Evolutionary conservation across 495 filamentous ascomycete species (phyloP).

Genomic region (Penicillium riverlandense): DNA sequence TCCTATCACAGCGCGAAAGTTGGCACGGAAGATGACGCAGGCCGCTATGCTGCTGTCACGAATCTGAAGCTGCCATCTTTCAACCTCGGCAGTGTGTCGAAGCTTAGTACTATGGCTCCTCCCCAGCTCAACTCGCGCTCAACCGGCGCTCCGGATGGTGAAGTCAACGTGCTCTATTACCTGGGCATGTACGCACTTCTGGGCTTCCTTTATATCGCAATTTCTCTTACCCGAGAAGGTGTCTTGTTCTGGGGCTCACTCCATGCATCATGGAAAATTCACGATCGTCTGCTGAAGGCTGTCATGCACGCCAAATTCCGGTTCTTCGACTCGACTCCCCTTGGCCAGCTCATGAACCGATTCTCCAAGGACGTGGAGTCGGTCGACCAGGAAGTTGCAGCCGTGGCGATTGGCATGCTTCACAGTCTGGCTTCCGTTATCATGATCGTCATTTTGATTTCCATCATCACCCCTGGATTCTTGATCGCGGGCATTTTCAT

Average conservation of each 20-base stretch:
- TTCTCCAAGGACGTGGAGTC: constrained; percentile 97
- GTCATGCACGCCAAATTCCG: constrained; percentile 87
- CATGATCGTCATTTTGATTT: constrained; percentile 88
- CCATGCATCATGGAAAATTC: constrained; percentile 78
- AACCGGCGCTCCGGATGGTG: constrained; percentile 15
- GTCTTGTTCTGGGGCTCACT: constrained; percentile 91
- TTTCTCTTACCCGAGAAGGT: constrained; percentile 73
- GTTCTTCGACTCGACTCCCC: constrained; percentile 96
- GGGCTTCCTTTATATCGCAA: constrained; percentile 60
- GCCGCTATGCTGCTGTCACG: constrained; percentile 33
- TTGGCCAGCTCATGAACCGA: constrained; percentile 96
- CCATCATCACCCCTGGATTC: constrained; percentile 86
- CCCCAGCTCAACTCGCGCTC: constrained; percentile 22
- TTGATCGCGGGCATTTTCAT: constrained; percentile 84
- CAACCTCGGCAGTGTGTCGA: constrained; percentile 32
- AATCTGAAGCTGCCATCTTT: constrained; percentile 36
- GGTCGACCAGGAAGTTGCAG: constrained; percentile 92
- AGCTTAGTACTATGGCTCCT: constrained; percentile 21
- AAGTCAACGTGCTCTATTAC: constrained; percentile 80
- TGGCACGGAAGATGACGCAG: constrained; percentile 15
- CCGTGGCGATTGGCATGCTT: constrained; percentile 73
- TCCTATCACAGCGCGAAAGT: constrained; percentile 38
- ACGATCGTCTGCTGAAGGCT: constrained; percentile 67
- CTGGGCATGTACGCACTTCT: constrained; percentile 75
- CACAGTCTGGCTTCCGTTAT: constrained; percentile 65